phyloP scores from a whole-genome alignment of 164 flowering plant genomes.

The Saururus chinensis region DNA sequence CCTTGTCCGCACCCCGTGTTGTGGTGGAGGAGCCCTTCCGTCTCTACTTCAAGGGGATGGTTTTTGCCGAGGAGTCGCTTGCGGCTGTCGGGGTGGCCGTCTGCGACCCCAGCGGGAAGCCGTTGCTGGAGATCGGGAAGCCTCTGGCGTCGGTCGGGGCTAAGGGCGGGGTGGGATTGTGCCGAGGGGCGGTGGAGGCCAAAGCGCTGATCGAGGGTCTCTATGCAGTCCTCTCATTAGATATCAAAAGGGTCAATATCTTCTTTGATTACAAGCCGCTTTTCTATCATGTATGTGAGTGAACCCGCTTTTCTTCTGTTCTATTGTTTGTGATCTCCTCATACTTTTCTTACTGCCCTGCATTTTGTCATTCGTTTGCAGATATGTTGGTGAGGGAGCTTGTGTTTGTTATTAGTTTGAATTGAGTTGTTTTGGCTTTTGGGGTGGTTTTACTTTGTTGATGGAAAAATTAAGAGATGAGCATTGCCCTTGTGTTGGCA shows the following conservation, averaged over 20 bases:
- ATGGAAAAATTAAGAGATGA: too few relatives aligned
- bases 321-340: constrained; percentile 4
- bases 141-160: constrained; percentile 18
- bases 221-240: constrained; percentile 40
- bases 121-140: constrained; percentile 42
- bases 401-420: too few relatives aligned
- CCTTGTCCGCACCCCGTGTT: not conserved
- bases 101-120: constrained; percentile 40
- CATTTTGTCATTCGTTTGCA: too few relatives aligned
- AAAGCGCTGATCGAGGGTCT: constrained; percentile 68
- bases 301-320: too few relatives aligned
- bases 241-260: constrained; percentile 30
- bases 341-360: too few relatives aligned
- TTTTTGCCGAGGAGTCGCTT: constrained; percentile 28
- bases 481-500: too few relatives aligned
- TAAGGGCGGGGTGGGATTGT: constrained; percentile 18
- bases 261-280: constrained; percentile 36
- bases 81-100: constrained; percentile 50
- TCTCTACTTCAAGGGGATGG: constrained; percentile 65
- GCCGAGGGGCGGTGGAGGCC: constrained; percentile 22
- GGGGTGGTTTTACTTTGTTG: too few relatives aligned
- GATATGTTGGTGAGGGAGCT: too few relatives aligned
- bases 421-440: too few relatives aligned
- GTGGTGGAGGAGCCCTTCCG: constrained; percentile 13
- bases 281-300: constrained; percentile 47